Conservation (phyloP, 2,329 filamentous ascomycete genomes). For the Verticillium nubilum region DNA sequence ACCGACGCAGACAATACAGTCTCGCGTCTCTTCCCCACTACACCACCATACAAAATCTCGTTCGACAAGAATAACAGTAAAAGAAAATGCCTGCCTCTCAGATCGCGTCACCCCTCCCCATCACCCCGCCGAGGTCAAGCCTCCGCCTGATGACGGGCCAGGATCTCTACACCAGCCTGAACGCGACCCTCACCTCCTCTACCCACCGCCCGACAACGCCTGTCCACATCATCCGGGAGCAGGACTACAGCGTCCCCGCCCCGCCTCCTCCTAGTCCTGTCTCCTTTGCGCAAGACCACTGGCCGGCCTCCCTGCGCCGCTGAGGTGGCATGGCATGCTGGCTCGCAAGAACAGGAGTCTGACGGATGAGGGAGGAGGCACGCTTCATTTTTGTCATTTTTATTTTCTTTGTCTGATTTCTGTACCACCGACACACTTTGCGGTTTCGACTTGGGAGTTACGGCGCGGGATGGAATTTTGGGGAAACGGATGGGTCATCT, state of each 20-base stretch:
- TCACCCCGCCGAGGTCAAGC: slow-evolving; percentile 40
- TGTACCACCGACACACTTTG: background rate
- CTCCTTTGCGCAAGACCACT: slow-evolving; percentile 53
- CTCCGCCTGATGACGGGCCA: slow-evolving; percentile 39
- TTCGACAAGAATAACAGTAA: background rate
- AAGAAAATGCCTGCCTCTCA: slow-evolving; percentile 37
- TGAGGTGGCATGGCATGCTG: slow-evolving; percentile 12
- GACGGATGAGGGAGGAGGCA: background rate
- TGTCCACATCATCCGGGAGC: slow-evolving; percentile 45
- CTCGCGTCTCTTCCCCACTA: background rate
- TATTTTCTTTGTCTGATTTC: background rate
- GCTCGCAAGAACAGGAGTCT: background rate
- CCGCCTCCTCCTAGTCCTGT: slow-evolving; percentile 60
- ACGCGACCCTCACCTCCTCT: slow-evolving; percentile 41
- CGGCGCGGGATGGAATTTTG: background rate
- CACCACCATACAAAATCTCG: background rate
- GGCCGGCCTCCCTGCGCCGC: slow-evolving; percentile 34
- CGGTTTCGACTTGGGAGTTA: background rate
- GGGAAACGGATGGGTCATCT: background rate
- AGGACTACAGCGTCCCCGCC: slow-evolving; percentile 60
- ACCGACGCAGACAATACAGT: background rate
- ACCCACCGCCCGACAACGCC: slow-evolving; percentile 39
- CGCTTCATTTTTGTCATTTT: background rate
- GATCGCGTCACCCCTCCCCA: slow-evolving; percentile 39
- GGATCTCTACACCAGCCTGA: slow-evolving; percentile 49